These are phyloP conservation scores for Apiospora kogelbergensis DNA, from an alignment of 2,329 filamentous ascomycete species.

Conservation along the genomic window DNA sequence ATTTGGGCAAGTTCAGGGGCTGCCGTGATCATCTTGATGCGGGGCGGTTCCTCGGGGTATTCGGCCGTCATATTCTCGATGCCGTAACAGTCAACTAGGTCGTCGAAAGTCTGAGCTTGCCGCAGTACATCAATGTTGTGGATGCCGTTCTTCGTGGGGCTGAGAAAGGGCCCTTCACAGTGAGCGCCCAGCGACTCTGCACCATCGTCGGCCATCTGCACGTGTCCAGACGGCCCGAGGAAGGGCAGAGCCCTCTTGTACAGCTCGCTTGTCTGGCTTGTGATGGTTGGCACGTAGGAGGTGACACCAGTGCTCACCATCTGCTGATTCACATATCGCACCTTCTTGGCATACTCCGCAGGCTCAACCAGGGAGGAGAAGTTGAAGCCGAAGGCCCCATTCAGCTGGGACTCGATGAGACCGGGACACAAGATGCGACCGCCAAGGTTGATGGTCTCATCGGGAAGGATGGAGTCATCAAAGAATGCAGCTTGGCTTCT, in stretches of 20 bases:
- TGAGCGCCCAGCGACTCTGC: slow-evolving; percentile 88
- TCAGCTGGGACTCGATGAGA: slow-evolving; percentile 88
- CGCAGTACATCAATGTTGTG: slow-evolving; percentile 75
- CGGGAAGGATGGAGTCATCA: slow-evolving; percentile 66
- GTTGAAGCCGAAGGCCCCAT: slow-evolving; percentile 91
- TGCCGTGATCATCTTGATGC: slow-evolving; percentile 79
- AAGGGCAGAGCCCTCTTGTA: slow-evolving; percentile 80
- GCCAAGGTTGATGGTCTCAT: slow-evolving; percentile 74
- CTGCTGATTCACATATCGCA: slow-evolving; percentile 68
- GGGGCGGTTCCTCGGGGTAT: slow-evolving; percentile 35
- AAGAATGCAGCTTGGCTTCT: slow-evolving; percentile 68
- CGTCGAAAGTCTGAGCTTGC: slow-evolving; percentile 60
- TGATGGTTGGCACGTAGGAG: slow-evolving; percentile 82
- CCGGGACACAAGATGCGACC: slow-evolving; percentile 84
- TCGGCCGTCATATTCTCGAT: slow-evolving; percentile 58
- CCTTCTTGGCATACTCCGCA: slow-evolving; percentile 68
- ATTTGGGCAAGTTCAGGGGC: slow-evolving; percentile 80
- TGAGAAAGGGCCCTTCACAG: slow-evolving; percentile 88
- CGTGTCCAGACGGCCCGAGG: slow-evolving; percentile 68
- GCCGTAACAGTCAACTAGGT: slow-evolving; percentile 74
- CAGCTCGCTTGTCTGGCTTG: slow-evolving; percentile 75
- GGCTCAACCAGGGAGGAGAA: slow-evolving; percentile 75
- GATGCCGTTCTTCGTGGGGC: slow-evolving; percentile 79
- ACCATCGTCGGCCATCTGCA: slow-evolving; percentile 64
- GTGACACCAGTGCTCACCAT: slow-evolving; percentile 82